Conservation (phyloP, 768 basidiomycete genomes). For the Lentinula sp. region DNA sequence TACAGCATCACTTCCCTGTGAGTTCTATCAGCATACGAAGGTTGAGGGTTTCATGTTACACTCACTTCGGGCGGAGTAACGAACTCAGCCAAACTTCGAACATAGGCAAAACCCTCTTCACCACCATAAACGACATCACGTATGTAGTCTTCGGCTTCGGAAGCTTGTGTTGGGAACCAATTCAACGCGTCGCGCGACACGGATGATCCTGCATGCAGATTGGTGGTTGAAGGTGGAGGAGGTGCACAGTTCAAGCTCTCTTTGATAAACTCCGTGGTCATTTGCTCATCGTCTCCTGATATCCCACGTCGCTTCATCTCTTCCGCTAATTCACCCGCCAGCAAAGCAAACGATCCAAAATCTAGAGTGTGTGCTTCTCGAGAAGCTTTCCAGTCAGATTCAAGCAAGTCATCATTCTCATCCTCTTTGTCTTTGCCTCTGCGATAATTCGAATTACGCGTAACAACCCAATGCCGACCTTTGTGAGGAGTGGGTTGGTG, state of each 20-base stretch:
- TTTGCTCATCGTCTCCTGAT: constrained; percentile 26
- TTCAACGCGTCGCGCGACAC: constrained; percentile 21
- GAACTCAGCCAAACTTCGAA: constrained; percentile 73
- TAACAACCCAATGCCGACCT: constrained; percentile 57
- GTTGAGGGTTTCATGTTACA: background rate
- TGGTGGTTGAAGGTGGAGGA: constrained; percentile 6
- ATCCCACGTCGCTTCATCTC: constrained; percentile 31
- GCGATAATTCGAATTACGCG: constrained; percentile 43
- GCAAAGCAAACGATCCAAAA: constrained; percentile 53
- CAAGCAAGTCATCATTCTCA: constrained; percentile 30
- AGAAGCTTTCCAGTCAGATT: constrained; percentile 36
- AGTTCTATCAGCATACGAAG: constrained; percentile 6
- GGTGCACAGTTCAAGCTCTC: constrained; percentile 29
- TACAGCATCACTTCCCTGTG: background rate
- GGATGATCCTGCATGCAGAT: constrained; percentile 12
- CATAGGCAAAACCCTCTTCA: constrained; percentile 69
- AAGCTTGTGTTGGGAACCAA: constrained; percentile 43
- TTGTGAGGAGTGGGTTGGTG: constrained; percentile 16
- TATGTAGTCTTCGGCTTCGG: constrained; percentile 60
- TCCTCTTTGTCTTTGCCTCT: constrained; percentile 50
- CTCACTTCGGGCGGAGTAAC: constrained; percentile 30
- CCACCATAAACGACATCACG: constrained; percentile 78
- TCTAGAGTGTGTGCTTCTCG: constrained; percentile 52
- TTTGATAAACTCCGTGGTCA: constrained; percentile 25
- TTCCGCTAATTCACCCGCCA: constrained; percentile 41